These are phyloP conservation scores for Phytophthora sp. DNA, from an alignment of 352 stramenopile genomes.

Conservation along the genomic window DNA sequence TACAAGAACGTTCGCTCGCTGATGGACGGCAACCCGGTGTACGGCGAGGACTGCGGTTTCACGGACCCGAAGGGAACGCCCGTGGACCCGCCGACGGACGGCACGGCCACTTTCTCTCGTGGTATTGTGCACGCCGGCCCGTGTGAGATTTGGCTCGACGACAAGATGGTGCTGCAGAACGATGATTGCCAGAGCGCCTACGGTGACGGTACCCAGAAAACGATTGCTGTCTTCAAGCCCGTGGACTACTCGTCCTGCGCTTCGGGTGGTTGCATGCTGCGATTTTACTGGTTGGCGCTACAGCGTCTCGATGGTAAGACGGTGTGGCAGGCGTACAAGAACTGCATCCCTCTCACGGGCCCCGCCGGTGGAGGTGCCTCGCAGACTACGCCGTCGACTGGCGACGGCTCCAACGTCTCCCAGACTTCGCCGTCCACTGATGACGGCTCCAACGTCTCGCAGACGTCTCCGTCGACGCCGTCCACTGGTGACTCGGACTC, in stretches of 20 bases:
- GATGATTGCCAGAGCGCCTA: conserved; percentile 45
- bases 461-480: not conserved
- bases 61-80: conserved; percentile 29
- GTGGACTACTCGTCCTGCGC: conserved; percentile 50
- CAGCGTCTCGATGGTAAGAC: conserved; percentile 32
- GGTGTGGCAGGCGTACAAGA: conserved; percentile 54
- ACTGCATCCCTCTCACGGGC: conserved; percentile 39
- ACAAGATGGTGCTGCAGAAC: conserved; percentile 40
- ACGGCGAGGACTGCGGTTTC: conserved; percentile 34
- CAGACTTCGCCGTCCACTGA: conserved; percentile 4
- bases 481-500: not conserved
- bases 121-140: conserved; percentile 37
- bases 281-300: conserved; percentile 55
- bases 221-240: conserved; percentile 30
- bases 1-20: conserved; percentile 27
- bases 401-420: conserved; percentile 7
- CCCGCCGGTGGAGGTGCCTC: conserved; percentile 14
- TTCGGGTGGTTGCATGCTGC: conserved; percentile 35
- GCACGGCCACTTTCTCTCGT: conserved; percentile 36
- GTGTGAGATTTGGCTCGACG: conserved; percentile 50
- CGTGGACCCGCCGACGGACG: conserved; percentile 23
- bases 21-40: conserved; percentile 30
- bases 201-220: conserved; percentile 28
- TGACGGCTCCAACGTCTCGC: not conserved
- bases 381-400: conserved; percentile 19